Evolutionary conservation across 345 rosid genomes (phyloP).

Genomic region (Camelina neglecta): DNA sequence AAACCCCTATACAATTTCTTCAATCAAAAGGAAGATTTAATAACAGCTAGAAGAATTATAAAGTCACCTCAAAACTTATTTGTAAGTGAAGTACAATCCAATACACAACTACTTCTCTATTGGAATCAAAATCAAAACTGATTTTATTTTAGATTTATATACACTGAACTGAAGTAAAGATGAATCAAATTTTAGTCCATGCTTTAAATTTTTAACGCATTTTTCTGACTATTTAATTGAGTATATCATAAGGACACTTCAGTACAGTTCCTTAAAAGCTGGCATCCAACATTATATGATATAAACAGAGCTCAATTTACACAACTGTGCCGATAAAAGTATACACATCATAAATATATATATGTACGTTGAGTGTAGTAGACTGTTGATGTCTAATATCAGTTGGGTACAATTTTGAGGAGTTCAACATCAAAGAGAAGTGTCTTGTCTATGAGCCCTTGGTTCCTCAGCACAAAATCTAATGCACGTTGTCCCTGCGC

Average conservation of each 20-base stretch:
- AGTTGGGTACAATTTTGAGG: conserved; percentile 68
- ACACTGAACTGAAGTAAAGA: background rate
- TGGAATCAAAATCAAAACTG: background rate
- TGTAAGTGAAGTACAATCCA: background rate
- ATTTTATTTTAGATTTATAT: background rate
- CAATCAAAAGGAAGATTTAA: too few species aligned
- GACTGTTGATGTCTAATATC: conserved; percentile 8
- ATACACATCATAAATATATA: conserved; percentile 18
- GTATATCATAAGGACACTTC: background rate
- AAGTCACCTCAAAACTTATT: background rate
- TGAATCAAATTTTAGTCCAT: background rate
- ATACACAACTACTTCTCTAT: background rate
- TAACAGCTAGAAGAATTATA: background rate
- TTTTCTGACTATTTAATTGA: background rate
- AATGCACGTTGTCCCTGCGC: conserved; percentile 92
- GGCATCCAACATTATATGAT: conserved; percentile 12
- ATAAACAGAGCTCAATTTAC: conserved; percentile 23
- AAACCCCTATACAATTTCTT: too few species aligned
- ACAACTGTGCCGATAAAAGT: conserved; percentile 14
- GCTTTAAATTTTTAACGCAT: background rate
- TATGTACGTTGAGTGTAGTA: conserved; percentile 1
- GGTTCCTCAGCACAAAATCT: conserved; percentile 94
- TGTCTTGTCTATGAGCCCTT: conserved; percentile 94
- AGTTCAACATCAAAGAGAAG: conserved; percentile 93
- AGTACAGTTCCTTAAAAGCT: background rate